Conservation (phyloP, 768 basidiomycete species). For the Russula griseocarnosa region DNA sequence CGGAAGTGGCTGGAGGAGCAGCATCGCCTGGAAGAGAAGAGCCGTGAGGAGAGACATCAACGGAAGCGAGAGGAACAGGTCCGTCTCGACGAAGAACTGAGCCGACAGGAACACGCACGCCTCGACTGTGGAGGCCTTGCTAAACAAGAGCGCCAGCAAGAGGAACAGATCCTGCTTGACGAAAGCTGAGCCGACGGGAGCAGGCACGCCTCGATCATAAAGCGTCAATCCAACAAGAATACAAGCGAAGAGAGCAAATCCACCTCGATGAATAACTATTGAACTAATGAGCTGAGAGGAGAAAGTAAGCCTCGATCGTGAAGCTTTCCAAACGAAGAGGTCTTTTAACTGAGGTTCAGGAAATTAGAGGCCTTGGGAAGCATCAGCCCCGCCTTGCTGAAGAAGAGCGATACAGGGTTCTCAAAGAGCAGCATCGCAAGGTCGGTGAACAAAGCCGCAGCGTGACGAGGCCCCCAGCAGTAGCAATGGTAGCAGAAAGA, state of each 20-base stretch:
- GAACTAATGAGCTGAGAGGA: no score
- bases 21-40: conserved; percentile 31
- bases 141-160: background rate
- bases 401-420: conserved; percentile 30
- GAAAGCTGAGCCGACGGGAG: conserved; percentile 22
- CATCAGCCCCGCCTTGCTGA: conserved; percentile 14
- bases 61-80: conserved; percentile 22
- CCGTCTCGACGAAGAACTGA: conserved; percentile 24
- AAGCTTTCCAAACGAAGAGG: no score
- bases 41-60: conserved; percentile 20
- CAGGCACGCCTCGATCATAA: conserved; percentile 17
- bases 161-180: conserved; percentile 21
- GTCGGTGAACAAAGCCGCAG: conserved; percentile 32
- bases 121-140: background rate
- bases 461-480: conserved; percentile 35
- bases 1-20: conserved; percentile 17
- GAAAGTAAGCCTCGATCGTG: no score
- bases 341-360: no score
- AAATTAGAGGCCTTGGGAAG: conserved; percentile 12
- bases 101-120: conserved; percentile 23
- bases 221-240: conserved; percentile 12
- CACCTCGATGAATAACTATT: no score
- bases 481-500: conserved; percentile 21
- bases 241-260: background rate
- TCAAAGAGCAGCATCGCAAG: conserved; percentile 37